phyloP scores from a whole-genome alignment of 2,329 filamentous ascomycete species.

The Gnomoniopsis sp. region DNA sequence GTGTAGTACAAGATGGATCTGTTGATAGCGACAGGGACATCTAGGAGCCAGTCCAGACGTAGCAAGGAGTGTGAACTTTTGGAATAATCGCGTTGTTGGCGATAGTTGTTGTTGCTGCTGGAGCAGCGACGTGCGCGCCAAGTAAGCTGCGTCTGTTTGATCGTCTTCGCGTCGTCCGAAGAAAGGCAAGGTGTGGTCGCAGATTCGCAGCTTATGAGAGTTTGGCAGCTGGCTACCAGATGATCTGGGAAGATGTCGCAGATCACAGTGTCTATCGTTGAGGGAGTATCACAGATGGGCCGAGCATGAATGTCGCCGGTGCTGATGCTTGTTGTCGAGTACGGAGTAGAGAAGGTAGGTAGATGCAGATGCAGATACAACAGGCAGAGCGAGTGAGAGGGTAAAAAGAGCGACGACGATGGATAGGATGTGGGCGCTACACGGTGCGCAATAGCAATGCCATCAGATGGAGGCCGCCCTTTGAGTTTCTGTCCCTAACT shows the following conservation, averaged over 20 bases:
- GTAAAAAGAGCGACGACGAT: not conserved
- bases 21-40: not conserved
- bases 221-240: not conserved
- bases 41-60: not conserved
- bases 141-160: not conserved
- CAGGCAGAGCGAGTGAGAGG: not conserved
- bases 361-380: not conserved
- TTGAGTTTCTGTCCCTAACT: constrained; percentile 9
- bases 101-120: not conserved
- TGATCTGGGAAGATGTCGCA: not conserved
- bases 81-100: not conserved
- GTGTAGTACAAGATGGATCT: not conserved
- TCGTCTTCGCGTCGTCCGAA: not conserved
- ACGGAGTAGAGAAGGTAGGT: not conserved
- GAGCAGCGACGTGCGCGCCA: not conserved
- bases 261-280: no score
- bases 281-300: not conserved
- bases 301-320: not conserved
- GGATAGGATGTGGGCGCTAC: not conserved
- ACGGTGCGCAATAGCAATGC: not conserved
- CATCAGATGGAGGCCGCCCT: constrained; percentile 4
- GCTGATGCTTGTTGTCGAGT: not conserved
- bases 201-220: not conserved
- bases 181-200: not conserved
- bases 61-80: not conserved